These are phyloP conservation scores for Marsdenia floribunda DNA, from an alignment of 257 asterid species.

Conservation along the genomic window DNA sequence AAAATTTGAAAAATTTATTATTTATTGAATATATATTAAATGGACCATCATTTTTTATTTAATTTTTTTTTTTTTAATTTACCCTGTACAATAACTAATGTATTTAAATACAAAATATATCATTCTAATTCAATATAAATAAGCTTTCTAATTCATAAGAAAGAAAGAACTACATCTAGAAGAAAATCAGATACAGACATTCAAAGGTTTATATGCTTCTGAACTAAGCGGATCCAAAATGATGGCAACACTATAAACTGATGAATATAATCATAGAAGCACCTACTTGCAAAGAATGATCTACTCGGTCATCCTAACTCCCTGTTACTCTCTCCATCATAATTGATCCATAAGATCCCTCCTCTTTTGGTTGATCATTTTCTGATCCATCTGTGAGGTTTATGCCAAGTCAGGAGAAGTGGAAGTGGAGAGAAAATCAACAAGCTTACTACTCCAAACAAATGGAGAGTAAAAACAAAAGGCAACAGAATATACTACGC, in stretches of 20 bases:
- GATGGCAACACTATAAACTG: slow-evolving; percentile 1
- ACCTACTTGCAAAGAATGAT: slow-evolving; percentile 87
- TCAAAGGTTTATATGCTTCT: background rate
- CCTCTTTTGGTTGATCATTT: slow-evolving; percentile 43
- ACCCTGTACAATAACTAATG: too few relatives aligned
- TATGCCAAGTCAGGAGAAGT: background rate
- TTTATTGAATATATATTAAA: too few relatives aligned
- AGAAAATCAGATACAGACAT: too few relatives aligned
- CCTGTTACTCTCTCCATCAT: slow-evolving; percentile 88
- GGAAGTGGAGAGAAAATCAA: slow-evolving; percentile 3
- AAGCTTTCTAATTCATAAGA: too few relatives aligned
- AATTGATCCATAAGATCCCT: slow-evolving; percentile 77
- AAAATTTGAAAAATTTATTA: too few relatives aligned
- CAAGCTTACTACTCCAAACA: slow-evolving; percentile 8
- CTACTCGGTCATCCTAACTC: slow-evolving; percentile 66
- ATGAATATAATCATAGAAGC: background rate
- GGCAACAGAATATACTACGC: slow-evolving; percentile 1
- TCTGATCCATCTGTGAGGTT: slow-evolving; percentile 57
- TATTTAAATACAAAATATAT: too few relatives aligned
- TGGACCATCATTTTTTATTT: too few relatives aligned
- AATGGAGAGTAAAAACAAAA: background rate
- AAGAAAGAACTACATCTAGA: too few relatives aligned
- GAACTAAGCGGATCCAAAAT: slow-evolving; percentile 3
- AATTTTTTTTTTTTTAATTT: too few relatives aligned
- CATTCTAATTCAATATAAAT: too few relatives aligned